phyloP scores from a whole-genome alignment of 2,329 filamentous ascomycete genomes.

The Colletotrichum coccodes region DNA sequence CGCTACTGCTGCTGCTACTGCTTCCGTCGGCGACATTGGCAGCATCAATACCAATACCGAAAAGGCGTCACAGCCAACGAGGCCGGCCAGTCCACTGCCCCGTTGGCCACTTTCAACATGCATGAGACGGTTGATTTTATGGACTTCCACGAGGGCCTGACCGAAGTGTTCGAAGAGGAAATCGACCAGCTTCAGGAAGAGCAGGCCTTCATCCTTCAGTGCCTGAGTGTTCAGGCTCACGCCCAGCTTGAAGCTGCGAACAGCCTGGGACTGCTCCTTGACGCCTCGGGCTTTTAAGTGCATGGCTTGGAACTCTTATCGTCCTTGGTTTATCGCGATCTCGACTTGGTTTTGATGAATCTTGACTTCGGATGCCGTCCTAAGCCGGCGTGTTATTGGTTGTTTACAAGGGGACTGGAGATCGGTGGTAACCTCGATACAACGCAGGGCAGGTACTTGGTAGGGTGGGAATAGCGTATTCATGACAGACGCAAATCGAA shows the following conservation, averaged over 20 bases:
- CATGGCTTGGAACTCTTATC: background rate
- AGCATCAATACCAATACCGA: background rate
- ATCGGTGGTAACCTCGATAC: no score
- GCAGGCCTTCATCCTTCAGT: background rate
- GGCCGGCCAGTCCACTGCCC: no score
- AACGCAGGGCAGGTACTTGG: background rate
- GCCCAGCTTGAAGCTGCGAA: background rate
- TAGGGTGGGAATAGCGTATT: background rate
- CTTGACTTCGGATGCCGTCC: background rate
- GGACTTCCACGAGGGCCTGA: background rate
- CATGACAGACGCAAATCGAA: background rate
- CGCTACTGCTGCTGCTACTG: background rate
- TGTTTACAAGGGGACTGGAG: background rate
- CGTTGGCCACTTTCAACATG: background rate
- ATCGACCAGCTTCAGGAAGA: background rate
- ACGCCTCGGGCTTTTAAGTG: background rate
- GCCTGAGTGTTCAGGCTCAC: background rate
- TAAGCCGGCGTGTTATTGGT: background rate
- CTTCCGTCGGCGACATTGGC: background rate
- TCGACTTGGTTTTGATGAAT: background rate
- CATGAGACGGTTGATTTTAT: background rate
- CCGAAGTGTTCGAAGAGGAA: background rate
- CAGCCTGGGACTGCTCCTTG: background rate
- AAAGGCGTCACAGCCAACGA: background rate
- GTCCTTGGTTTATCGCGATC: background rate